phyloP scores from a whole-genome alignment of 2,329 filamentous ascomycete species.

The Fusarium fujikuroi region DNA sequence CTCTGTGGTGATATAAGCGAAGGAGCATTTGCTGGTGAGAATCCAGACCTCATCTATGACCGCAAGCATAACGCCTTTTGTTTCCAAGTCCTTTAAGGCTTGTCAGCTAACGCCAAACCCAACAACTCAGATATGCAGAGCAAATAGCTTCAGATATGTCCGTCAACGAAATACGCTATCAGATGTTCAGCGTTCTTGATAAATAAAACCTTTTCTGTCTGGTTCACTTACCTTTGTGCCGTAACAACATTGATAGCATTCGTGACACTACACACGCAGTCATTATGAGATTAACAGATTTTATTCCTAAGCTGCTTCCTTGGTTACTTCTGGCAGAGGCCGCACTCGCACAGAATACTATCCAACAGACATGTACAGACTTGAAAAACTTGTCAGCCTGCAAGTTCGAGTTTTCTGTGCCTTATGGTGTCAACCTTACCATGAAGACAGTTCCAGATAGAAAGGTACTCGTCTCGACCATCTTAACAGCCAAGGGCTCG shows the following conservation, averaged over 20 bases:
- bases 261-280: rapidly evolving
- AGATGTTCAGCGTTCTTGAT: rapidly evolving
- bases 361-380: neutral
- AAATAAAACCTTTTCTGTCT: rapidly evolving
- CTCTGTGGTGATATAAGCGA: neutral
- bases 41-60: neutral
- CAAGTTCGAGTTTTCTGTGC: neutral
- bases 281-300: neutral
- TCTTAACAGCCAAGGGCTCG: rapidly evolving
- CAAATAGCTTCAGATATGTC: neutral
- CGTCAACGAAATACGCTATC: neutral
- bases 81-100: neutral
- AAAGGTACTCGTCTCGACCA: neutral
- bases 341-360: neutral
- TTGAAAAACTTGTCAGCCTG: neutral
- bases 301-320: rapidly evolving
- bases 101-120: neutral
- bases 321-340: neutral
- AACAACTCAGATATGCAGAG: neutral
- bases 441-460: neutral
- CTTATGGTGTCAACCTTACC: neutral
- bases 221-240: rapidly evolving
- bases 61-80: neutral
- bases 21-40: neutral
- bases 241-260: rapidly evolving